These are phyloP conservation scores for Ceratocystis diversiconidia DNA, from an alignment of 2,329 filamentous ascomycete species.

Conservation along the genomic window DNA sequence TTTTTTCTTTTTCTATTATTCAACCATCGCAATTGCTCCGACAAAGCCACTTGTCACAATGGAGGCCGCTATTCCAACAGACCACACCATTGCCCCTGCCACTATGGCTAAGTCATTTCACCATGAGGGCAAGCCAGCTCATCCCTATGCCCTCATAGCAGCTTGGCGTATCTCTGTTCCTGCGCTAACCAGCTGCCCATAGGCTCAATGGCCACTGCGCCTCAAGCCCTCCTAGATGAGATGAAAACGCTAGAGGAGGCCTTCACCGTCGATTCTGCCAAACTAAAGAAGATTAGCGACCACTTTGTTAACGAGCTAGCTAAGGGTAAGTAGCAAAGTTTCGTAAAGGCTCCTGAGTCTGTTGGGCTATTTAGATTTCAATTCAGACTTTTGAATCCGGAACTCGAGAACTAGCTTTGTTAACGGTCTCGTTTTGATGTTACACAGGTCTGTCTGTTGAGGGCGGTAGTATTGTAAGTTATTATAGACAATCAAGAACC, in stretches of 20 bases:
- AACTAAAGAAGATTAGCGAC: constrained; percentile 77
- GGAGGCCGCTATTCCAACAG: constrained; percentile 12
- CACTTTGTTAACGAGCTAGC: constrained; percentile 81
- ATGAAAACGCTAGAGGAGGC: constrained; percentile 71
- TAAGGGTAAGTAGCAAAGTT: constrained; percentile 48
- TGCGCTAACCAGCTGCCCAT: constrained; percentile 15
- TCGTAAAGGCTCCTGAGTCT: not conserved
- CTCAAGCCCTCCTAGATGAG: constrained; percentile 65
- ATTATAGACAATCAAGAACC: not conserved
- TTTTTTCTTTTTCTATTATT: not conserved
- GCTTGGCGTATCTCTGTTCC: not conserved
- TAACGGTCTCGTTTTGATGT: not conserved
- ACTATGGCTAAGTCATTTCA: constrained; percentile 17
- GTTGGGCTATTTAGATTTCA: not conserved
- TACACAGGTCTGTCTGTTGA: constrained; percentile 42
- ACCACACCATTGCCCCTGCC: constrained; percentile 16
- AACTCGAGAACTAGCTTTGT: not conserved
- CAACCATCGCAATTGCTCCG: not conserved
- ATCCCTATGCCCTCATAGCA: not conserved
- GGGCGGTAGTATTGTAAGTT: constrained; percentile 83
- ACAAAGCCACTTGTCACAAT: constrained; percentile 9
- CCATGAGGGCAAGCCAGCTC: constrained; percentile 15
- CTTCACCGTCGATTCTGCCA: constrained; percentile 63
- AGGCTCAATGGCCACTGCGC: constrained; percentile 88
- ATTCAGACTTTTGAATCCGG: not conserved